Evolutionary conservation across 768 basidiomycete species (phyloP), one percentile per base, ranked within the genome.

Genomic region (Pisolithus albus): DNA sequence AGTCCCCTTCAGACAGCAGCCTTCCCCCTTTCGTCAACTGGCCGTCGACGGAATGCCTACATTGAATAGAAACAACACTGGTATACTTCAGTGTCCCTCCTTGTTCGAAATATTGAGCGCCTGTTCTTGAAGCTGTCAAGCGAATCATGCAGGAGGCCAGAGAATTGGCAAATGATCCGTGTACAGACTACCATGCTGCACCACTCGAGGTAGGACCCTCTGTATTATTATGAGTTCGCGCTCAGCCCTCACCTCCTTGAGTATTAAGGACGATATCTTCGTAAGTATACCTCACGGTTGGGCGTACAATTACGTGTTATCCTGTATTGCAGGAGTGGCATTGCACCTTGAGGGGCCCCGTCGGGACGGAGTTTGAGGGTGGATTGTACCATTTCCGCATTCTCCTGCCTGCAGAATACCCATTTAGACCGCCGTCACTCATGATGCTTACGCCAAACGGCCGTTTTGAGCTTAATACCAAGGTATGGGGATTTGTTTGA

Each of bases 321-420:
- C 42, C 53, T 39, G 30, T 48, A 45, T 38, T 19, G 10, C 69
- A 85, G 75, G 81, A 94, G 76, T 98, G 95, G 95, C 94, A 97
- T 64, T 96, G 92, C 64, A 97, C 95, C n/a, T 76, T 98, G 49
- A 84, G 92, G 54, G 95, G 94, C 2, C 82, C 93, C 1, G 63
- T 78, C 13, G 90, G 84, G 15, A 93, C 92, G 36, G 93, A 97
- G 64, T 98, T 87, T 55, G 89, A 92, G 67, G 92, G 90, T 49
- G 95, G 94, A 42, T 71, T 96, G n/a, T 98, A 98, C 71, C 95
- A 97, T 70, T 86, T 96, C 66, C 83, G 93, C 51, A 86, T 95
- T 61, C 70, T 90, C 24, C 73, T 96, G 7, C 93, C 94, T 11
- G 84, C 92, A 49, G 90, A 92, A 73, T 97, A 98, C 67, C 95